phyloP scores from a whole-genome alignment of 2,329 filamentous ascomycete species.

The Bipolaris victoriae region DNA sequence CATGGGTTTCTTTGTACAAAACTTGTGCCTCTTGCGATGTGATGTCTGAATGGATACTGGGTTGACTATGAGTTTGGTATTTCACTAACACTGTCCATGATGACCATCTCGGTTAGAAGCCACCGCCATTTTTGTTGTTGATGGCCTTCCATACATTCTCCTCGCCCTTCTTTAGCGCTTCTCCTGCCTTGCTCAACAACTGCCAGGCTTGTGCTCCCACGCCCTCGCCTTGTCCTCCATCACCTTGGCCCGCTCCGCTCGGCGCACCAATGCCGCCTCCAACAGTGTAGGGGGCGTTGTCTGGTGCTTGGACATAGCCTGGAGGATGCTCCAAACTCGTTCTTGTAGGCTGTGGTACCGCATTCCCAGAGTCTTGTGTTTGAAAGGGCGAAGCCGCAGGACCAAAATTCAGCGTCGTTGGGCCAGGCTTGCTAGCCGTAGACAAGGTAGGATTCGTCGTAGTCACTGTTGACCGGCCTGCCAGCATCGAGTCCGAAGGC shows the following conservation, averaged over 20 bases:
- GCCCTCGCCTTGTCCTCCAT: constrained; percentile 17
- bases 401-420: constrained; percentile 50
- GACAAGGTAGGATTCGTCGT: constrained; percentile 37
- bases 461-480: constrained; percentile 49
- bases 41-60: constrained; percentile 1
- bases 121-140: constrained; percentile 31
- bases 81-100: too few relatives aligned
- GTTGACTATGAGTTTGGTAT: not conserved
- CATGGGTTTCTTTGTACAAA: constrained; percentile 38
- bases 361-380: constrained; percentile 28
- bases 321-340: constrained; percentile 52
- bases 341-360: constrained; percentile 17
- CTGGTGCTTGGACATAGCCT: constrained; percentile 56
- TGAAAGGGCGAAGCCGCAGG: constrained; percentile 40
- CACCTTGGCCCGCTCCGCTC: constrained; percentile 44
- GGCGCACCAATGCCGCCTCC: constrained; percentile 48
- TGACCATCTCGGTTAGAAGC: not conserved
- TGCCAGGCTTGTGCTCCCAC: constrained; percentile 45
- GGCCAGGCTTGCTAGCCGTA: constrained; percentile 35
- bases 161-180: constrained; percentile 45
- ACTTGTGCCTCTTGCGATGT: constrained; percentile 15
- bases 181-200: constrained; percentile 45
- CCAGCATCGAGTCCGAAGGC: constrained; percentile 46
- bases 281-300: constrained; percentile 47
- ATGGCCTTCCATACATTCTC: constrained; percentile 47